Percentiles rank a stretch among this genome's conserved stretches.
Evolutionary conservation across 306 rosid genomes (phyloP).

Genomic region (Cicer cuneatum): DNA sequence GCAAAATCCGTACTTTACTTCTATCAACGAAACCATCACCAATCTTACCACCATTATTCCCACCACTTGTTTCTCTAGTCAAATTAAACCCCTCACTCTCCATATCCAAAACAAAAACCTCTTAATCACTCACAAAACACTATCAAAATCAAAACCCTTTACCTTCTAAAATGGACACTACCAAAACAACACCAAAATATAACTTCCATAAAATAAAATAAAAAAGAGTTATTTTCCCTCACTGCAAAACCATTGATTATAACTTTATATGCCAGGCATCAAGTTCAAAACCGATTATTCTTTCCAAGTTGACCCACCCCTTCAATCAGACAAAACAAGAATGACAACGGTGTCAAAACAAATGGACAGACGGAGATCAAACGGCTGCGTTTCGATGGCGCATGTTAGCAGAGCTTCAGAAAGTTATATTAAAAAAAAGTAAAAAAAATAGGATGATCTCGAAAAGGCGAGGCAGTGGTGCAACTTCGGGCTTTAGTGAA

Average conservation of each 20-base stretch:
- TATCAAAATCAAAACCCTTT: neutral
- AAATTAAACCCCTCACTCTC: conserved; percentile 63
- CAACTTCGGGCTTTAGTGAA: neutral
- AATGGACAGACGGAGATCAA: conserved; percentile 3
- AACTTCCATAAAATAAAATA: conserved; percentile 35
- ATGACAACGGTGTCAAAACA: neutral
- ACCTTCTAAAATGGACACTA: conserved; percentile 9
- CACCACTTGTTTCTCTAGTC: conserved; percentile 56
- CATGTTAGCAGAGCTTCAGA: conserved; percentile 41
- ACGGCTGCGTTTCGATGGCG: conserved; percentile 47
- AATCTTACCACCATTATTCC: conserved; percentile 43
- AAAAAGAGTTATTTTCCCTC: neutral
- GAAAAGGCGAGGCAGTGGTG: neutral
- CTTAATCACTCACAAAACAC: conserved; percentile 24
- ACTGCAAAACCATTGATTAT: conserved; percentile 40
- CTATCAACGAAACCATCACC: conserved; percentile 86
- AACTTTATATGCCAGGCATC: neutral
- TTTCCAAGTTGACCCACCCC: neutral
- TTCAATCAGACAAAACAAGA: neutral
- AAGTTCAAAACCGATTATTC: neutral
- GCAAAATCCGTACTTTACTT: conserved; percentile 89
- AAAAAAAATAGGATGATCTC: neutral
- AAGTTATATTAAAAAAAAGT: neutral
- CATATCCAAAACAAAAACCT: conserved; percentile 45
- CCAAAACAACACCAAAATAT: conserved; percentile 34